Conservation (phyloP, 805 yeast species). For the Cephaloascus albidus region DNA sequence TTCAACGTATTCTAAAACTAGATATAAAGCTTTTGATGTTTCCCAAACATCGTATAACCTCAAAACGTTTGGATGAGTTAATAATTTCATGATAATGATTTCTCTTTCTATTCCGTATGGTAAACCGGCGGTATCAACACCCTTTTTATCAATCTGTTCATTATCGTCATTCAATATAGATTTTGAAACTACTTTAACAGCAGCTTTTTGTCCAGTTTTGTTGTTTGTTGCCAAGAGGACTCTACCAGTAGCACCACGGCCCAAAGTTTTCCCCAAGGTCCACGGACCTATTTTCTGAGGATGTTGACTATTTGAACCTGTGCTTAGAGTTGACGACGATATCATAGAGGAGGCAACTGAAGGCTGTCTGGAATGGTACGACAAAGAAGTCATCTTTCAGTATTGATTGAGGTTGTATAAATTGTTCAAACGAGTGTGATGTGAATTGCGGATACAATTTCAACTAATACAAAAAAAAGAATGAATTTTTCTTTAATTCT, state of each 20-base stretch:
- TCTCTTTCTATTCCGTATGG: constrained; percentile 97
- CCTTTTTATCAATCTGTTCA: constrained; percentile 14
- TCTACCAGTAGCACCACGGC: constrained; percentile 78
- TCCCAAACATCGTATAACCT: constrained; percentile 97
- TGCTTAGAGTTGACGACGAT: constrained; percentile 28
- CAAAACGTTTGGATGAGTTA: constrained; percentile 90
- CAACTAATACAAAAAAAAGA: too few relatives aligned
- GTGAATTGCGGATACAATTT: too few relatives aligned
- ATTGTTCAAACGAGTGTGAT: too few relatives aligned
- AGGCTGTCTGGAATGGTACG: constrained; percentile 47
- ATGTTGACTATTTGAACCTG: too few relatives aligned
- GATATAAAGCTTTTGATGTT: constrained; percentile 77
- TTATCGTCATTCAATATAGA: constrained; percentile 34
- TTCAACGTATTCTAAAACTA: constrained; percentile 75
- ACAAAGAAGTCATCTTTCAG: constrained; percentile 9
- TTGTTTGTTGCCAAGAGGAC: constrained; percentile 68
- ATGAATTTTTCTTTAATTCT: too few relatives aligned
- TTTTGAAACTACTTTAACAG: constrained; percentile 76
- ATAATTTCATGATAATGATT: constrained; percentile 91
- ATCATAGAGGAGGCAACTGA: constrained; percentile 49
- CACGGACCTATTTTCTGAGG: constrained; percentile 67
- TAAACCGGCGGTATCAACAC: constrained; percentile 47
- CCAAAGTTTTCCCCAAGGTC: constrained; percentile 71
- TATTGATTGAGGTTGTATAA: too few relatives aligned
- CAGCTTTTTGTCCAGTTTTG: constrained; percentile 66